These are phyloP conservation scores for Saccharum hybrid DNA, from an alignment of 202 grass and related monocot species.

Conservation along the genomic window DNA sequence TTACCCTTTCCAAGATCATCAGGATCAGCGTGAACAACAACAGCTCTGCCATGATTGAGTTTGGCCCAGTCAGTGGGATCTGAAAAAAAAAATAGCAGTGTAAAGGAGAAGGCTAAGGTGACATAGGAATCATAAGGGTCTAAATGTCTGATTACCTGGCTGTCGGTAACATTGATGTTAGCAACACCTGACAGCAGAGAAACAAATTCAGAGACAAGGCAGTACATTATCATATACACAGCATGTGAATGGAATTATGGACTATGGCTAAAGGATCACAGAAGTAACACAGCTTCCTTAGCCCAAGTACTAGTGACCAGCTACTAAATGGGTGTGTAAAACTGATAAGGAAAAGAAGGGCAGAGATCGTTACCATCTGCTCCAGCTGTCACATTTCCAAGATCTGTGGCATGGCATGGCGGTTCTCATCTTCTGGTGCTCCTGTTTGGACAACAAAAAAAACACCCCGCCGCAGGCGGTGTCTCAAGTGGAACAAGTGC, in stretches of 20 bases:
- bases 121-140: background rate
- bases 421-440: constrained; percentile 61
- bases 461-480: too few relatives aligned
- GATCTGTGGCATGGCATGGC: constrained; percentile 55
- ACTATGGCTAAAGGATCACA: constrained; percentile 1
- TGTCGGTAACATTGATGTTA: constrained; percentile 52
- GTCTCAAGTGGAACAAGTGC: too few relatives aligned
- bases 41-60: constrained; percentile 58
- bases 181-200: constrained; percentile 61
- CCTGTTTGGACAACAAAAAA: too few relatives aligned
- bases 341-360: background rate
- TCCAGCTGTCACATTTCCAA: constrained; percentile 61
- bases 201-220: background rate
- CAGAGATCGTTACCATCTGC: constrained; percentile 49
- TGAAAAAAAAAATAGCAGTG: background rate
- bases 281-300: background rate
- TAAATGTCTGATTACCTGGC: constrained; percentile 43
- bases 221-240: background rate
- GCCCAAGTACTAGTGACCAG: background rate
- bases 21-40: constrained; percentile 66
- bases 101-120: background rate
- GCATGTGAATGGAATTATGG: constrained; percentile 3
- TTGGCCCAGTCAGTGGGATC: constrained; percentile 60
- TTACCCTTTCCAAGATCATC: constrained; percentile 65
- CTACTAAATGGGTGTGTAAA: background rate